These are phyloP conservation scores for Barnettozyma wickerhamii DNA, from an alignment of 805 yeast genomes.

Conservation along the genomic window DNA sequence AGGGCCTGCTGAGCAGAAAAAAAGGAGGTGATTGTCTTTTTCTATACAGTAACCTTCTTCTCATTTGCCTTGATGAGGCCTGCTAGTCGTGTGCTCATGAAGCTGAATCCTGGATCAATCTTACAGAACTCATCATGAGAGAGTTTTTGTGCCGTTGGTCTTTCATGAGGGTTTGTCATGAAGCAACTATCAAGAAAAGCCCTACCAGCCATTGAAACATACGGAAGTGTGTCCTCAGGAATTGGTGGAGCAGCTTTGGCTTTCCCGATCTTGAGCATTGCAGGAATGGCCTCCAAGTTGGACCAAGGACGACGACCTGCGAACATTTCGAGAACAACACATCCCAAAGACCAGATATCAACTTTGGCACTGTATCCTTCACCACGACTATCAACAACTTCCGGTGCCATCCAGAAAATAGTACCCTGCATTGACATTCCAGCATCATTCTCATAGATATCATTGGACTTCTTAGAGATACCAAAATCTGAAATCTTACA, in stretches of 20 bases:
- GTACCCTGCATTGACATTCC: slow-evolving; percentile 99
- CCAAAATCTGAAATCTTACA: slow-evolving; percentile 97
- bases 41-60: slow-evolving; percentile 21
- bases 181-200: slow-evolving; percentile 76
- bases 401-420: slow-evolving; percentile 99
- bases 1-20: background rate
- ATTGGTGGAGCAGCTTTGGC: slow-evolving; percentile 92
- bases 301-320: slow-evolving; percentile 99
- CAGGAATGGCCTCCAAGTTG: slow-evolving; percentile 90
- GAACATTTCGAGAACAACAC: slow-evolving; percentile 96
- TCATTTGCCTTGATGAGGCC: slow-evolving; percentile 44
- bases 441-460: slow-evolving; percentile 85
- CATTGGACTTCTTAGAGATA: slow-evolving; percentile 79
- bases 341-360: slow-evolving; percentile 97
- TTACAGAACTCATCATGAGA: slow-evolving; percentile 49
- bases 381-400: slow-evolving; percentile 84
- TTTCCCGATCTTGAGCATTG: slow-evolving; percentile 84
- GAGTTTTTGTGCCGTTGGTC: slow-evolving; percentile 82
- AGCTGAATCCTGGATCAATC: slow-evolving; percentile 39
- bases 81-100: slow-evolving; percentile 52
- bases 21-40: too few species aligned
- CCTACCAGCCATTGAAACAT: slow-evolving; percentile 60
- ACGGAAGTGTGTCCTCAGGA: slow-evolving; percentile 75
- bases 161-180: slow-evolving; percentile 64
- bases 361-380: slow-evolving; percentile 97